Conservation (phyloP, 768 basidiomycete species). For the Lactarius quietus region DNA sequence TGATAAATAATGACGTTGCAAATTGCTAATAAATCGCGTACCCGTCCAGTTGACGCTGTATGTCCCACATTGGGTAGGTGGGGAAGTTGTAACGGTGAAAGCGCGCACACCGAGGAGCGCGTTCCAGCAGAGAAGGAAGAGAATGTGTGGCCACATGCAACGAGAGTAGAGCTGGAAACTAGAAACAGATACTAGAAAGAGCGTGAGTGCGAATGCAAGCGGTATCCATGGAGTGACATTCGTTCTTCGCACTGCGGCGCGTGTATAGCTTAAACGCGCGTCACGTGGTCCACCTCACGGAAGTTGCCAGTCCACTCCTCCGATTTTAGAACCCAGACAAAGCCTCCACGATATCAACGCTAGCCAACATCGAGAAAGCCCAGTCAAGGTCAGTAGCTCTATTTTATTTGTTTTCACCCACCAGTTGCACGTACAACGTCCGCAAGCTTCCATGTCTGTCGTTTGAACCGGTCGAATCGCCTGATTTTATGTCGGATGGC, state of each 20-base stretch:
- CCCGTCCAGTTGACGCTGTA: conserved; percentile 63
- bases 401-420: conserved; percentile 1
- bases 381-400: conserved; percentile 36
- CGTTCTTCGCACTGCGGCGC: too few species aligned
- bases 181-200: background rate
- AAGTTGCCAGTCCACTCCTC: background rate
- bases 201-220: background rate
- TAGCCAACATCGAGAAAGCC: conserved; percentile 32
- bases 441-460: background rate
- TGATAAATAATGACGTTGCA: background rate
- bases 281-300: background rate
- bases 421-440: background rate
- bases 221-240: background rate
- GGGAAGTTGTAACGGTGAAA: conserved; percentile 44
- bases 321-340: conserved; percentile 16
- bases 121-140: background rate
- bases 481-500: conserved; percentile 26
- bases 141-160: conserved; percentile 1
- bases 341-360: conserved; percentile 12
- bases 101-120: conserved; percentile 22
- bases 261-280: too few species aligned
- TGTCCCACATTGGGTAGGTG: conserved; percentile 58
- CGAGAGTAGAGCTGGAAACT: background rate
- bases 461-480: background rate
- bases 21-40: conserved; percentile 30